Base-by-base conservation (phyloP, 2,329 filamentous ascomycete species). In the Pestalotiopsis sp. region DNA sequence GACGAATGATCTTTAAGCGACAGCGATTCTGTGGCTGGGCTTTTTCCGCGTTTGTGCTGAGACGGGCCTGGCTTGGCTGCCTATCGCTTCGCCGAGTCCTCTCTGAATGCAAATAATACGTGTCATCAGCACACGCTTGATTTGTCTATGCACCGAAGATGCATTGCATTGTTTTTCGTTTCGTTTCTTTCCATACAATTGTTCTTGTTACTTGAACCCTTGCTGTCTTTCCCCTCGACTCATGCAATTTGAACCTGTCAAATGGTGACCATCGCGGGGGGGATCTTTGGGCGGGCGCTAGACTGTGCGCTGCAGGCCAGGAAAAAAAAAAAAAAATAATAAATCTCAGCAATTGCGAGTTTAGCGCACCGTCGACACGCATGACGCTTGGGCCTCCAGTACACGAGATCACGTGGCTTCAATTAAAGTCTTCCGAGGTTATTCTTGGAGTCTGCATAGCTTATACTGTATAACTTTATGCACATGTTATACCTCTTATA, bases 341-440 rank as follows among this genome's bases (percentile, higher is more conserved):
- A 27, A 27, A 17, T 27, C 13, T 61, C 57, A 27, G 20, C 13
- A 45, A 27, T 41, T 25, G 27, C 38, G 23, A 45, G 38, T 49
- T 49, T 23, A 25, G 62, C 20, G 41, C n/a, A 39, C n/a, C 23
- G 6, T n/a, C 27, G n/a, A 49, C 39, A 65, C 62, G 62, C 38
- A 65, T 27, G 25, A 20, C 62, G 41, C 62, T 49, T 49, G 36
- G 62, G 20, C 62, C 41, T 25, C 49, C 49, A 20, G 11, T 17
- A 65, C 62, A 49, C 62, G 62, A 65, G 62, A 65, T 65, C 62
- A 49, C 41, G 39, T 45, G 62, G 17, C 1, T 9, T 52, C 45
- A 52, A 52, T 52, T 52, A 52, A 52, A 52, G 14, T 52, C 45
- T 52, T 23, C 45, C 45, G 45, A 52, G 45, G 45, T 52, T 52